Percentiles rank a stretch among this genome's conserved stretches.
phyloP scores from a whole-genome alignment of 2,329 filamentous ascomycete species.

The Pseudogymnoascus sp. region DNA sequence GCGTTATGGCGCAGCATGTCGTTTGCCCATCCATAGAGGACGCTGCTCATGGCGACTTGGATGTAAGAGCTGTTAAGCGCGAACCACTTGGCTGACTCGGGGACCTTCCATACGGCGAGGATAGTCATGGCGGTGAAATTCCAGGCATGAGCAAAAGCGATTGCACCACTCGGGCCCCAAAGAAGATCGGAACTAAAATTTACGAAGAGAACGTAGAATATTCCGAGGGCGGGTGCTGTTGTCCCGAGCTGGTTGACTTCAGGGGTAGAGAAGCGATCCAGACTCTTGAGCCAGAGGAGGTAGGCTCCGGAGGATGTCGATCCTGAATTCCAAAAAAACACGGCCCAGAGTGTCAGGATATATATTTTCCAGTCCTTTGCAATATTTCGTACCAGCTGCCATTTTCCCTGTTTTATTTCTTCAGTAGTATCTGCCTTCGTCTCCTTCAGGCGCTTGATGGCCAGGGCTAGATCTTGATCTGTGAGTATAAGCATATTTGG shows the following conservation, averaged over 20 bases:
- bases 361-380: constrained; percentile 42
- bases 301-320: constrained; percentile 44
- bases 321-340: constrained; percentile 52
- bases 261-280: constrained; percentile 40
- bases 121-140: constrained; percentile 50
- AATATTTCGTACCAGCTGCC: constrained; percentile 29
- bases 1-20: constrained; percentile 35
- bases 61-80: constrained; percentile 41
- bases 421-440: constrained; percentile 36
- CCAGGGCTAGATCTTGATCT: constrained; percentile 41
- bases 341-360: constrained; percentile 42
- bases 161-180: constrained; percentile 47
- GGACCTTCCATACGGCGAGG: constrained; percentile 49
- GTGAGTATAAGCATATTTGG: constrained; percentile 43
- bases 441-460: constrained; percentile 38
- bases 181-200: constrained; percentile 50
- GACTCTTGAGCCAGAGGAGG: constrained; percentile 52
- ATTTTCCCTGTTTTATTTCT: constrained; percentile 28
- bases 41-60: constrained; percentile 39
- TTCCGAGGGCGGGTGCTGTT: constrained; percentile 48
- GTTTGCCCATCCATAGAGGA: constrained; percentile 43
- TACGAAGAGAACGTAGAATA: constrained; percentile 48
- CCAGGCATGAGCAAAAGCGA: constrained; percentile 44
- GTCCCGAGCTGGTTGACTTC: constrained; percentile 46
- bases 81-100: constrained; percentile 48